Base-by-base conservation (phyloP, 2,329 filamentous ascomycete genomes). In the Chaetomium sp. region DNA sequence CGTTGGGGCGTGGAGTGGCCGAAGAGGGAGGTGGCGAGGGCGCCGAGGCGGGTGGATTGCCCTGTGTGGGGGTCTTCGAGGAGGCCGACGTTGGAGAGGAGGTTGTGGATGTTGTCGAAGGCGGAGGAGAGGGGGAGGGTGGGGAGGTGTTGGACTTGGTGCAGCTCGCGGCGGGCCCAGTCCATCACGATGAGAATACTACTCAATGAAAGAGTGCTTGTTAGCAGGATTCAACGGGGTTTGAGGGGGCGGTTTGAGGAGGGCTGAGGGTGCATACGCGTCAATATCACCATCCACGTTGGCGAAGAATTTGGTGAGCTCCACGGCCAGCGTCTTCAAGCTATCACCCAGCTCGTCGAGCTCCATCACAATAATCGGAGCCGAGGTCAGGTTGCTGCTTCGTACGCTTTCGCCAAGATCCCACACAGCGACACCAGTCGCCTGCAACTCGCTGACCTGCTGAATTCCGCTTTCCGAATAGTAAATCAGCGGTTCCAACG, bases 121-220 rank as follows among this genome's bases (percentile, higher is more conserved):
- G 87, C 81, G 10, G 84, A 83, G 14, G 86, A 82, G 27, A 95
- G 73, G 2, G 84, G 79, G 44, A 80, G 81, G 1, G 81, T 79
- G 6, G 84, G 82, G 19, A 80, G 74, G 27, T 77, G 76, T 59
- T 84, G 81, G 55, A 94, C 75, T 46, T 85, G 84, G 58, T 84
- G 78, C 11, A 97, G 81, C 70, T 96, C 91, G 61, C 91, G 85
- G 67, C 87, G 87, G 11, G 90, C 89, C 92, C 92, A 96, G 68
- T 96, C 90, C 91, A 97, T 96, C 51, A 95, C 90, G 58, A 94
- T 87, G 38, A 97, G 79, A 62, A 96, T 95, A 58, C 87, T 86
- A 49, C 32, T 6, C 3, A 14, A 9, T 27, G 35, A 37, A 8
- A 5, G 12, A 32, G 33, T 7, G 37, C 45, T 32, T 36, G 46